These are phyloP conservation scores for Leccinum uliginosum DNA, from an alignment of 768 basidiomycete genomes.

Conservation along the genomic window DNA sequence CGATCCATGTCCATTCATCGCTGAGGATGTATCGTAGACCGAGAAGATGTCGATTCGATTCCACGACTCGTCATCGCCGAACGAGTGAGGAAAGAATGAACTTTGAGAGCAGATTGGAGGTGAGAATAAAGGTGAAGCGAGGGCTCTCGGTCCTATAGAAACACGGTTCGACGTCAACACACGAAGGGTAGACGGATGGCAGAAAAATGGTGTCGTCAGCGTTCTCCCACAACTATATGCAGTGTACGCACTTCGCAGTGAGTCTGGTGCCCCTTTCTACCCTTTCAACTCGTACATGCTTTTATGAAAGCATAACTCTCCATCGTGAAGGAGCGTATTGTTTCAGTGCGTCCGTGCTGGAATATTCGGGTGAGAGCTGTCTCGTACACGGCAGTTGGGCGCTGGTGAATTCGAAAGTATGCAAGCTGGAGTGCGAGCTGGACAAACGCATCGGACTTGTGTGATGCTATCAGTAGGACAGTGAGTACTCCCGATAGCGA, in stretches of 20 bases:
- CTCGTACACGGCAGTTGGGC: constrained; percentile 88
- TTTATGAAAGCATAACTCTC: constrained; percentile 63
- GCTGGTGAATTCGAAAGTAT: constrained; percentile 74
- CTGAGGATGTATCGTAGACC: constrained; percentile 68
- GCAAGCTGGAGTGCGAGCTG: constrained; percentile 92
- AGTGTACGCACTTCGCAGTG: constrained; percentile 11
- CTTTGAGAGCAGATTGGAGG: constrained; percentile 63
- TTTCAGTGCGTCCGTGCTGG: constrained; percentile 85
- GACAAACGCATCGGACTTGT: constrained; percentile 78
- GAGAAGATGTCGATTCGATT: constrained; percentile 90
- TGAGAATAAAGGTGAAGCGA: constrained; percentile 37
- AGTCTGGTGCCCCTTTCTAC: neutral
- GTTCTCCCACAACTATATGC: neutral
- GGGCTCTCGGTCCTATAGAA: constrained; percentile 1
- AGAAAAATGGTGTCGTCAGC: constrained; percentile 1
- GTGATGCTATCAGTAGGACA: constrained; percentile 35
- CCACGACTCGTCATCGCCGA: constrained; percentile 79
- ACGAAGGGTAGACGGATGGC: neutral
- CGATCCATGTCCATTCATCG: constrained; percentile 26
- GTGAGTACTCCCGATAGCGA: neutral
- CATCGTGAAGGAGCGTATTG: constrained; percentile 67
- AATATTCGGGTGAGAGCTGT: constrained; percentile 88
- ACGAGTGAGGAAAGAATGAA: constrained; percentile 68
- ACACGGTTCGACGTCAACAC: neutral
- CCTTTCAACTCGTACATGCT: constrained; percentile 17